Conservation (phyloP, 768 basidiomycete species). For the Antrodiella citrinella region DNA sequence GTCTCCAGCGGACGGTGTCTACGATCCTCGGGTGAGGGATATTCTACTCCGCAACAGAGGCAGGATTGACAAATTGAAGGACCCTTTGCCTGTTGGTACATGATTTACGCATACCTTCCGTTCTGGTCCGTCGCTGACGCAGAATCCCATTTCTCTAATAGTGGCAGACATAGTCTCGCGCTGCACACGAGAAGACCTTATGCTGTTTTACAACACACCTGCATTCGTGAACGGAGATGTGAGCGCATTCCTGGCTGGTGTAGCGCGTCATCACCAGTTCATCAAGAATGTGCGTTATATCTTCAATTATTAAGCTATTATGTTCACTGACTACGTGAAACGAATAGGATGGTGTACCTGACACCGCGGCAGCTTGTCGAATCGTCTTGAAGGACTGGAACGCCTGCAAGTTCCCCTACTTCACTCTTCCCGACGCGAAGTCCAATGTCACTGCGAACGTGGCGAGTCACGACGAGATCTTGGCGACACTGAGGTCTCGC, state of each 20-base stretch:
- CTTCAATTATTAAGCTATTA: background rate
- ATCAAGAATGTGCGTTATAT: slow-evolving; percentile 59
- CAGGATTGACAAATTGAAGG: slow-evolving; percentile 78
- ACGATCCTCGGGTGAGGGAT: slow-evolving; percentile 65
- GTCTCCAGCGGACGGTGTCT: too few relatives aligned
- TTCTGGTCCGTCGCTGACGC: too few relatives aligned
- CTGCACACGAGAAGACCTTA: slow-evolving; percentile 72
- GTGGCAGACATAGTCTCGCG: slow-evolving; percentile 63
- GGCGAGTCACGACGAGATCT: slow-evolving; percentile 26
- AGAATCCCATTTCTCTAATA: too few relatives aligned
- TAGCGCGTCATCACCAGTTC: slow-evolving; percentile 68
- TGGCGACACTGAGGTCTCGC: slow-evolving; percentile 40
- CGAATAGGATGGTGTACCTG: slow-evolving; percentile 59
- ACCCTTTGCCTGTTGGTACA: slow-evolving; percentile 60
- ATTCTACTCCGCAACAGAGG: slow-evolving; percentile 75
- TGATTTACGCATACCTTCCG: background rate
- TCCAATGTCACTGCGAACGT: slow-evolving; percentile 5
- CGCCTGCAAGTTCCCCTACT: slow-evolving; percentile 63
- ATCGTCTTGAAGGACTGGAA: slow-evolving; percentile 83
- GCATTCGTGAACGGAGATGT: slow-evolving; percentile 65
- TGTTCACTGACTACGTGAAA: background rate
- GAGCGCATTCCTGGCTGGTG: slow-evolving; percentile 63
- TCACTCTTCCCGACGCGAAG: slow-evolving; percentile 41
- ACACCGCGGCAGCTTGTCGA: slow-evolving; percentile 68
- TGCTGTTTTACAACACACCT: slow-evolving; percentile 81